Evolutionary conservation across 2,329 filamentous ascomycete species (phyloP), one percentile per base, ranked within the genome.

Genomic region (Nothophaeocryptopus gaeumannii): DNA sequence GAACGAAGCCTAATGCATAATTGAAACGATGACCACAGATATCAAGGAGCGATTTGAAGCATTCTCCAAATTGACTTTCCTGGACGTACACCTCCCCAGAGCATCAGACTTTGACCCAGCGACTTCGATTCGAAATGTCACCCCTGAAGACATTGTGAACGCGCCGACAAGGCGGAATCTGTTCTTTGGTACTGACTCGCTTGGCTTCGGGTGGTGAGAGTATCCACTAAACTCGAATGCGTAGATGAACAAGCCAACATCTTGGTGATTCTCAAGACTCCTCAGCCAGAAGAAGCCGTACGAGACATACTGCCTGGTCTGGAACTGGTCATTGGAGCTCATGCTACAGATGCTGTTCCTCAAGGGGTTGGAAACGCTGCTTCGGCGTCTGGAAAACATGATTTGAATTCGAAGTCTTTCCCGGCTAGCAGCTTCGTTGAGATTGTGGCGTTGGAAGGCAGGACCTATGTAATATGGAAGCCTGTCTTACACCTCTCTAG

Each of bases 341-440:
- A 66, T 51, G 64, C 62, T 12, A 66, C 65, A 12, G 64, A 66
- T 51, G 64, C 64, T 15, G 61, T 63, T 5, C 63, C 64, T 39
- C 59, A 64, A 42, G 62, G 59, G 3, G 47, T 48, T 30, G 60
- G 61, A 15, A 61, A 60, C 43, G 50, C 58, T 13, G 61, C 62
- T 11, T 59, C 62, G 13, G 59, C 61, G 31, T 60, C 62, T 45
- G 63, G 60, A 12, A 64, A 66, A 40, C 61, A 66, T 52, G 64
- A 66, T 34, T 36, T 67, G 10, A 53, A 47, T 9, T 60, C 58
- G 8, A 56, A 41, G 8, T 49, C 45, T 11, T 34, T 59, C 16
- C 8, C 46, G 2, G 56, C 51, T 1, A 43, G 41, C 13, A 43
- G 45, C 10, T 49, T 52, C 34, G 46, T 50, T 13, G 53, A 63